Conservation (phyloP, 2,329 filamentous ascomycete species). For the Teratosphaeria viscida region DNA sequence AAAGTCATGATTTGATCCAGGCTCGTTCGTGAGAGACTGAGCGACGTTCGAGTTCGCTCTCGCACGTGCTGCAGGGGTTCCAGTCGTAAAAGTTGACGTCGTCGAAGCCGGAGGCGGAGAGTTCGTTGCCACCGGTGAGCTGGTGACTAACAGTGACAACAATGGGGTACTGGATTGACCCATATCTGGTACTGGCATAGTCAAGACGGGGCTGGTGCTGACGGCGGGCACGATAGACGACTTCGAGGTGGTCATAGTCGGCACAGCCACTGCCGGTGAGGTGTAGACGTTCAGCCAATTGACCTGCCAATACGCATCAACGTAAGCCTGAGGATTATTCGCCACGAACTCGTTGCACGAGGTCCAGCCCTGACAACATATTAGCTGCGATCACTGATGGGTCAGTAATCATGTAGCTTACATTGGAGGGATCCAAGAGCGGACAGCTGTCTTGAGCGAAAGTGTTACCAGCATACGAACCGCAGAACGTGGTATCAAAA, state of each 20-base stretch:
- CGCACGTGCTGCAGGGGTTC: background rate
- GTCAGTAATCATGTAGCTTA: background rate
- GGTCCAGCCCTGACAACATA: slow-evolving; percentile 8
- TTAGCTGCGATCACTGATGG: background rate
- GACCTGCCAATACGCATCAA: slow-evolving; percentile 31
- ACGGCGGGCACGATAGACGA: slow-evolving; percentile 9
- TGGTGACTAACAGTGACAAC: slow-evolving; percentile 1
- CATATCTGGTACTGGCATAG: slow-evolving; percentile 5
- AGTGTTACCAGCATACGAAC: slow-evolving; percentile 24
- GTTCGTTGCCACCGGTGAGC: slow-evolving; percentile 1
- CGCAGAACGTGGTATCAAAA: slow-evolving; percentile 30
- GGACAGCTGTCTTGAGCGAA: slow-evolving; percentile 14
- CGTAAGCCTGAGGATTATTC: slow-evolving; percentile 22
- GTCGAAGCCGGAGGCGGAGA: background rate
- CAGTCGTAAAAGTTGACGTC: background rate
- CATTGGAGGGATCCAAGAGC: slow-evolving; percentile 14
- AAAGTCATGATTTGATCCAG: background rate
- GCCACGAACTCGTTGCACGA: slow-evolving; percentile 23
- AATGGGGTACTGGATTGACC: slow-evolving; percentile 11
- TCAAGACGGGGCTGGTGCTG: slow-evolving; percentile 10
- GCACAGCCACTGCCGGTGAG: slow-evolving; percentile 5
- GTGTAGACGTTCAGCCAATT: slow-evolving; percentile 30
- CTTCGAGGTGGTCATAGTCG: slow-evolving; percentile 5
- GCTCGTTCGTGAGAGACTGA: background rate
- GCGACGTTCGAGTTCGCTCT: background rate